Evolutionary conservation across 106 monocot species (phyloP), one percentile per base, ranked within the genome.

Genomic region (Cymbidium sinense): DNA sequence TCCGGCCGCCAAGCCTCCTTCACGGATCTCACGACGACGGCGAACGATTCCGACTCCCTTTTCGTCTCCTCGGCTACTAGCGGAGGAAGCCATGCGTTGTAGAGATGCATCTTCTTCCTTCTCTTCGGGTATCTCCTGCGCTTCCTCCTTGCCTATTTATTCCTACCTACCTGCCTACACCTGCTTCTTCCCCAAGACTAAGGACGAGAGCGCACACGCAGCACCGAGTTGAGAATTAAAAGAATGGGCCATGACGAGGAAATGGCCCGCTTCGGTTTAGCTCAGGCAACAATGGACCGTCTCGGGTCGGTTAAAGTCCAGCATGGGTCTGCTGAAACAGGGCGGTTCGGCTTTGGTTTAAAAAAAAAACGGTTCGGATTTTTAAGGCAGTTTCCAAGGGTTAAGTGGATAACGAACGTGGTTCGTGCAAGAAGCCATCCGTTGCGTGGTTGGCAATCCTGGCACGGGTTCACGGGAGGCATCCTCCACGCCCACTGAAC

Each of bases 11-110:
- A 94, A 29, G 84, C 43, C 28, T 84, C 84, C 84, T 79, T 81
- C 70, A 90, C 85, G 41, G 91, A 89, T 73, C 82, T 44, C 70
- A 98, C 90, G 34, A 89, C 88, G 74, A 74, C 70, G 4, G 88
- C 69, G 82, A 98, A 98, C 55, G 92, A 79, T 67, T 87, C 92
- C 36, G 83, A 79, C 76, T 98, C 98, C 80, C 74, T 78, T 79
- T 58, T 79, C 81, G 94, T 86, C 83, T 85, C 87, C 70, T 82
- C 94, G 58, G 87, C 92, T 75, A 98, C 90, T 79, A 82, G 81
- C 65, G 86, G 94, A 13, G 98, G 98, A 67, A 98, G 85, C 94
- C 98, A 98, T 18, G 87, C 90, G 87, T 94, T 98, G 87, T 87
- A 94, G 64, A 98, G 90, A 89, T 98, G 98, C 91, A 98, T 91